These are phyloP conservation scores for Saksenaea oblongispora DNA, from an alignment of 371 early-diverging fungal genomes.

Conservation along the genomic window DNA sequence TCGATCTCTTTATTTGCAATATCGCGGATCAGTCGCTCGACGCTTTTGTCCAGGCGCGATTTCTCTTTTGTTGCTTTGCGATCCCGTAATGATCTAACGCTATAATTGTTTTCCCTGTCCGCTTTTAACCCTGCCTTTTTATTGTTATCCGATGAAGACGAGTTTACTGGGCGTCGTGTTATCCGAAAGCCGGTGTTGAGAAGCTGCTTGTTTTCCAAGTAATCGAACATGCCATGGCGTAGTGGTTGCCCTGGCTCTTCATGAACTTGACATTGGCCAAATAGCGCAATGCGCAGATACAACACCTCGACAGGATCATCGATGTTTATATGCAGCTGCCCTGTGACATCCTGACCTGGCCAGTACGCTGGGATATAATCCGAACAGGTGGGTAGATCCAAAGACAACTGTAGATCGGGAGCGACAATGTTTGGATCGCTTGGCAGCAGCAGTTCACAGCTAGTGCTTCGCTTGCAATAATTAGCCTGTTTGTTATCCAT, in stretches of 20 bases:
- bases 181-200: conserved; percentile 18
- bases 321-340: background rate
- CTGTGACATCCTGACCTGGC: background rate
- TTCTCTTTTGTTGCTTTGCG: background rate
- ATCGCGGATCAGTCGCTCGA: background rate
- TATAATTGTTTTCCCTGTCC: background rate
- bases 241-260: conserved; percentile 15
- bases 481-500: background rate
- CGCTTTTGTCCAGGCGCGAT: background rate
- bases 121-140: background rate
- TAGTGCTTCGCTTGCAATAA: background rate
- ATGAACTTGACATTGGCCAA: conserved; percentile 14
- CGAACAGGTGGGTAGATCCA: background rate
- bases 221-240: conserved; percentile 19
- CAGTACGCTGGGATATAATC: background rate
- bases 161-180: conserved; percentile 2
- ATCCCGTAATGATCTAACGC: background rate
- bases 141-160: background rate
- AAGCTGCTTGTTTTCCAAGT: conserved; percentile 11
- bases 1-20: background rate
- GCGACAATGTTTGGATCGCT: background rate
- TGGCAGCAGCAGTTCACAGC: background rate
- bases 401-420: background rate
- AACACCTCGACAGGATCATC: conserved; percentile 3
- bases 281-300: conserved; percentile 11